Evolutionary conservation across 2,329 filamentous ascomycete genomes (phyloP).

Genomic region (Phialocephala subalpina): DNA sequence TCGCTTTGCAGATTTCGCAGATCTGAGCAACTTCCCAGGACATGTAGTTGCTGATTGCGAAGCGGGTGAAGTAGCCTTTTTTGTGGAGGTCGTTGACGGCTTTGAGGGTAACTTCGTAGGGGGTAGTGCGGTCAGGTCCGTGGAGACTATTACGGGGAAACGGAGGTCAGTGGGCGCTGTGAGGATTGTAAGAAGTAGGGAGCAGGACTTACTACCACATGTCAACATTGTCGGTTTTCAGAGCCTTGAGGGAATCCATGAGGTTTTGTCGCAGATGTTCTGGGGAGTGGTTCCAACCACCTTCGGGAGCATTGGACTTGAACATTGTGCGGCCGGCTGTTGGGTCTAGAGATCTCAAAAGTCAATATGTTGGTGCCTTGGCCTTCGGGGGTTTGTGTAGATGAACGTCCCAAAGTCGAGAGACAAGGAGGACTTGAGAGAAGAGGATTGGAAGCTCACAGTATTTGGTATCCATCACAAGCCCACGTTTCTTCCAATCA

Average conservation of each 20-base stretch:
- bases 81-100: conserved; percentile 44
- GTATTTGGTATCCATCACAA: conserved; percentile 67
- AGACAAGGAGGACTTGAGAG: neutral
- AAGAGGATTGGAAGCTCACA: neutral
- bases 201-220: too few species aligned
- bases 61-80: conserved; percentile 47
- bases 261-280: conserved; percentile 57
- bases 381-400: neutral
- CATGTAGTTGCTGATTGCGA: conserved; percentile 71
- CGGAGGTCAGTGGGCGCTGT: too few species aligned
- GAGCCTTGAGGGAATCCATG: conserved; percentile 59
- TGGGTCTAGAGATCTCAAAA: conserved; percentile 18
- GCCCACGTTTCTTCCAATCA: conserved; percentile 67
- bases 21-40: conserved; percentile 41
- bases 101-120: conserved; percentile 41
- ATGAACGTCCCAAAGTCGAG: too few species aligned
- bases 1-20: conserved; percentile 42
- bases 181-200: too few species aligned
- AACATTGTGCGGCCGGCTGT: conserved; percentile 21
- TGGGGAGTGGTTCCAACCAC: conserved; percentile 52
- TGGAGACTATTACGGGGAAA: too few species aligned
- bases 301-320: conserved; percentile 8
- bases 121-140: conserved; percentile 38
- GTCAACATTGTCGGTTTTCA: conserved; percentile 55
- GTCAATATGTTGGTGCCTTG: neutral